Percentiles rank a stretch among this genome's conserved stretches.
Evolutionary conservation across 2,329 filamentous ascomycete species (phyloP).

Genomic region (Coniochaeta prunicola): DNA sequence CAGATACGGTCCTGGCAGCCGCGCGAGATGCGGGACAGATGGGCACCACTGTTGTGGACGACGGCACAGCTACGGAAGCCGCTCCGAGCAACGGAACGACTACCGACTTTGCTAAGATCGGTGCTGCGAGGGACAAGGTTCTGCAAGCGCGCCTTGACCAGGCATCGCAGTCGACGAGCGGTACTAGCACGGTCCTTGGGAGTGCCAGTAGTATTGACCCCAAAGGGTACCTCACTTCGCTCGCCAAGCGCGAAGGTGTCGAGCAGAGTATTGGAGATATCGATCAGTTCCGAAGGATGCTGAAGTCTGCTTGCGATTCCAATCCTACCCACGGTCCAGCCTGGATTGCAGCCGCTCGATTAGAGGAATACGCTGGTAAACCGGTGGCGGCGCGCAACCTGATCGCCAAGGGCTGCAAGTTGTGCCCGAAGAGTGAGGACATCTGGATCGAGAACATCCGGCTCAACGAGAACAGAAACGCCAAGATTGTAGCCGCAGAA

Average conservation of each 20-base stretch:
- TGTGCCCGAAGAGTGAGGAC: slow-evolving; percentile 91
- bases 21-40: slow-evolving; percentile 76
- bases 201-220: slow-evolving; percentile 89
- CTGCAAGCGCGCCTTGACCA: slow-evolving; percentile 90
- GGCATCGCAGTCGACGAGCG: slow-evolving; percentile 68
- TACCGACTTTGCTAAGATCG: slow-evolving; percentile 97
- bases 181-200: slow-evolving; percentile 62
- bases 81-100: slow-evolving; percentile 70
- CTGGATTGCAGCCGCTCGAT: slow-evolving; percentile 88
- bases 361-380: slow-evolving; percentile 91
- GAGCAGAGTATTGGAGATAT: slow-evolving; percentile 91
- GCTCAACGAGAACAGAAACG: slow-evolving; percentile 85
- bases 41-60: slow-evolving; percentile 81
- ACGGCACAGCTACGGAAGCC: slow-evolving; percentile 46
- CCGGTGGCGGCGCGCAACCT: slow-evolving; percentile 82
- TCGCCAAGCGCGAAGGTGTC: slow-evolving; percentile 73
- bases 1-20: slow-evolving; percentile 87
- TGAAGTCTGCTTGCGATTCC: slow-evolving; percentile 96
- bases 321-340: slow-evolving; percentile 92
- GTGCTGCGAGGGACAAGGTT: slow-evolving; percentile 91
- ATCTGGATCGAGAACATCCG: slow-evolving; percentile 95
- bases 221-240: slow-evolving; percentile 89
- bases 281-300: slow-evolving; percentile 80
- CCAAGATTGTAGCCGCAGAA: slow-evolving; percentile 89
- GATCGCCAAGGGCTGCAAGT: slow-evolving; percentile 80